Evolutionary conservation across 1,139 yeast species (phyloP).

Genomic region (Entelexis paramagnoliae): DNA sequence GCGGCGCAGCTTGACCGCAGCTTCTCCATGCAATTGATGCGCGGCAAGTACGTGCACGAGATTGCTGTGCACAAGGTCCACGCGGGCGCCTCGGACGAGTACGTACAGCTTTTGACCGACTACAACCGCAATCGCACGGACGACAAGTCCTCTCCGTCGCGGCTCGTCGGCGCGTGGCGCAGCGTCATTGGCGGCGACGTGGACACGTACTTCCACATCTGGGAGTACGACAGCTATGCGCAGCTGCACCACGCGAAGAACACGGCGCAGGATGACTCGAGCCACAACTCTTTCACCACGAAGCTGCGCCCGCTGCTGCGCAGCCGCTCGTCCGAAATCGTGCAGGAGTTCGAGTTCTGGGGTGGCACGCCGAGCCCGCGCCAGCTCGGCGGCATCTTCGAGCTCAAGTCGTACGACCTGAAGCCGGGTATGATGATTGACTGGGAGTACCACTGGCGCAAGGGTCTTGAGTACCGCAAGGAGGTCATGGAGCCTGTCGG

Average conservation of each 20-base stretch:
- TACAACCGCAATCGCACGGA: conserved; percentile 29
- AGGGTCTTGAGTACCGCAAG: conserved; percentile 36
- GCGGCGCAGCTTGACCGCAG: conserved; percentile 32
- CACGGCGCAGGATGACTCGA: conserved; percentile 29
- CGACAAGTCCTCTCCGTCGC: conserved; percentile 31
- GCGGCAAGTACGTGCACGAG: conserved; percentile 39
- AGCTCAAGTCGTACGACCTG: conserved; percentile 35
- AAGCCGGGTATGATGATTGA: conserved; percentile 36
- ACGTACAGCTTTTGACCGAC: conserved; percentile 32
- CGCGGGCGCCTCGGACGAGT: conserved; percentile 33
- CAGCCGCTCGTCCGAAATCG: conserved; percentile 31
- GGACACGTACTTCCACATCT: conserved; percentile 34
- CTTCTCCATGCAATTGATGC: conserved; percentile 33
- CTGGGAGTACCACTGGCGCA: conserved; percentile 37
- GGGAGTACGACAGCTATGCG: conserved; percentile 38
- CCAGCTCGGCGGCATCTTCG: conserved; percentile 37
- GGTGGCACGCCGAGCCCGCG: conserved; percentile 39
- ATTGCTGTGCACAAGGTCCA: conserved; percentile 33
- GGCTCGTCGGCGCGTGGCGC: conserved; percentile 38
- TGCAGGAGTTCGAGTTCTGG: conserved; percentile 39
- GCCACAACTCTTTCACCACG: conserved; percentile 29
- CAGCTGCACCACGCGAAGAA: conserved; percentile 36
- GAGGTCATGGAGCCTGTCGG: conserved; percentile 42
- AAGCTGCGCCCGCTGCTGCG: conserved; percentile 31
- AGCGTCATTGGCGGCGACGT: conserved; percentile 35